phyloP scores from a whole-genome alignment of 768 basidiomycete species.

The Leccinum ochraceum region DNA sequence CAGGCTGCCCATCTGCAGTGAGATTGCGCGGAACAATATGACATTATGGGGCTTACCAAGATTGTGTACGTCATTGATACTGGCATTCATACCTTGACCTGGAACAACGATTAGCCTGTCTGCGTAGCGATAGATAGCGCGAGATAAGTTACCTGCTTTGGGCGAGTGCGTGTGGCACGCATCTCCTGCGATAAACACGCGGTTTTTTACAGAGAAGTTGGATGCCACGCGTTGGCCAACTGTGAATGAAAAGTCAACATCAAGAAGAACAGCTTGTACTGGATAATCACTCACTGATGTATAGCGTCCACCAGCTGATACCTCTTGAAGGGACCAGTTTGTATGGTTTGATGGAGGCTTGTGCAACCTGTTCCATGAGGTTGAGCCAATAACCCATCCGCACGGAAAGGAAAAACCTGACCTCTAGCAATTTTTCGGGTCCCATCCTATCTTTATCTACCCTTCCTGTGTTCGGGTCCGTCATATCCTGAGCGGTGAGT shows the following conservation, averaged over 20 bases:
- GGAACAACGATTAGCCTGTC: slow-evolving; percentile 20
- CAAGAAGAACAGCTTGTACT: not conserved
- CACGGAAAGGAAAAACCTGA: slow-evolving; percentile 12
- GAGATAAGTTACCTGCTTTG: slow-evolving; percentile 37
- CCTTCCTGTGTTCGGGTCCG: slow-evolving; percentile 40
- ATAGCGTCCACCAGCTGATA: slow-evolving; percentile 52
- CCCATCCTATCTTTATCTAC: slow-evolving; percentile 41
- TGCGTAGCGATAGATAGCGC: not conserved
- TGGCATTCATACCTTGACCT: slow-evolving; percentile 58
- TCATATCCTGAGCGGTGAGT: slow-evolving; percentile 41
- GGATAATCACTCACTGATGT: slow-evolving; percentile 39
- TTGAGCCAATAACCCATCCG: not conserved
- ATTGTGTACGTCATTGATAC: slow-evolving; percentile 57
- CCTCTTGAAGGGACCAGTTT: slow-evolving; percentile 31
- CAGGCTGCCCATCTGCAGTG: slow-evolving; percentile 36
- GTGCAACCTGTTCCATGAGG: slow-evolving; percentile 35
- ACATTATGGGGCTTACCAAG: slow-evolving; percentile 34
- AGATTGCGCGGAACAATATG: not conserved
- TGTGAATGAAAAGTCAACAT: slow-evolving; percentile 16
- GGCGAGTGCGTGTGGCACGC: slow-evolving; percentile 51
- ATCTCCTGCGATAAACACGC: slow-evolving; percentile 59
- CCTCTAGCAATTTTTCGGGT: slow-evolving; percentile 42
- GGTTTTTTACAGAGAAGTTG: slow-evolving; percentile 45
- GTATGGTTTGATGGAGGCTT: slow-evolving; percentile 43
- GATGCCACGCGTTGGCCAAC: slow-evolving; percentile 60